Conservation (phyloP, 208 protist genomes). For the Acanthamoeba lenticulata region DNA sequence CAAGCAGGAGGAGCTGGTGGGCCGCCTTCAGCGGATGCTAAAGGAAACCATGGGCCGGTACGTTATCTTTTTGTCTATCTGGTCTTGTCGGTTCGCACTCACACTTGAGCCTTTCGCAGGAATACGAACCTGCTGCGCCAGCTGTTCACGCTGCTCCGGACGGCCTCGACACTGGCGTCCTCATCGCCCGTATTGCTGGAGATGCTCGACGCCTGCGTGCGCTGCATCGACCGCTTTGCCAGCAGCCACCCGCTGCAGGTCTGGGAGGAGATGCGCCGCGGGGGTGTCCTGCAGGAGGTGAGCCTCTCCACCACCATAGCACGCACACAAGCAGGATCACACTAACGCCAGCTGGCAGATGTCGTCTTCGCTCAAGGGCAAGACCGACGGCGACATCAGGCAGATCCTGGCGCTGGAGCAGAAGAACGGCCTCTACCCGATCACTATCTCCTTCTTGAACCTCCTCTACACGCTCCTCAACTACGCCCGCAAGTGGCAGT, state of each 20-base stretch:
- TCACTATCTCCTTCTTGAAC: constrained; percentile 44
- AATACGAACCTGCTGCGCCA: background rate
- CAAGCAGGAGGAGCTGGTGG: background rate
- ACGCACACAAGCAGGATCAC: background rate
- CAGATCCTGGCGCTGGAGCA: background rate
- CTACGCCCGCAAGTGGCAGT: background rate
- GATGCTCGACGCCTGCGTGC: background rate
- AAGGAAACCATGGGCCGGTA: background rate
- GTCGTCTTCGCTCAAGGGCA: background rate
- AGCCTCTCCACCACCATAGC: background rate
- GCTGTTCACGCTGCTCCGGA: background rate
- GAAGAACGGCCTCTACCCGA: background rate
- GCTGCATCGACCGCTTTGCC: constrained; percentile 44
- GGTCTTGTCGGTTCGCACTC: too few species aligned
- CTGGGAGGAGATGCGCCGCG: constrained; percentile 15
- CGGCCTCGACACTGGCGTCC: background rate
- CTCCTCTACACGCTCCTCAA: background rate
- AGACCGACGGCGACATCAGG: background rate
- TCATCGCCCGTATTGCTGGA: background rate
- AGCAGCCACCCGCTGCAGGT: constrained; percentile 27
- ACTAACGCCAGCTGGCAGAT: background rate
- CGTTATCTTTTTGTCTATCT: too few species aligned
- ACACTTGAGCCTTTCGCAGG: background rate
- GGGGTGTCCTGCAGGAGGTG: constrained; percentile 1
- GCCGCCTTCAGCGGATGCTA: background rate